These are phyloP conservation scores for Aspergillus pseudoterreus DNA, from an alignment of 2,329 filamentous ascomycete genomes.

Conservation along the genomic window DNA sequence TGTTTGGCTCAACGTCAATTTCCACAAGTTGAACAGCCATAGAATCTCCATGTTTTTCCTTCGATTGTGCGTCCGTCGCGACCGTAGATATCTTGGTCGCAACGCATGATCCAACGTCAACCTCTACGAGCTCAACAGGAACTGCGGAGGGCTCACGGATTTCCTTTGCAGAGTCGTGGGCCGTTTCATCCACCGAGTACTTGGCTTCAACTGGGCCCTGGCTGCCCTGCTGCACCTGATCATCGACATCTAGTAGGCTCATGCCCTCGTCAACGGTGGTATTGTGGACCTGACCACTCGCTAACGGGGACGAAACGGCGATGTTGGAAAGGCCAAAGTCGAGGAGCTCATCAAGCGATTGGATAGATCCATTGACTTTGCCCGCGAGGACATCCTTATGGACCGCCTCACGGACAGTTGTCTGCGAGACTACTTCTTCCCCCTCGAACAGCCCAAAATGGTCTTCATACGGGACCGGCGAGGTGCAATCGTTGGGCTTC, in stretches of 20 bases:
- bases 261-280: not conserved
- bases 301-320: not conserved
- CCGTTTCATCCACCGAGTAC: not conserved
- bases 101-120: slow-evolving; percentile 19
- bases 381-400: not conserved
- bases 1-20: no score
- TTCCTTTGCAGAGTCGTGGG: not conserved
- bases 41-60: no score
- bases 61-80: no score
- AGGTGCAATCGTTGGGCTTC: no score
- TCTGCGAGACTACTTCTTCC: not conserved
- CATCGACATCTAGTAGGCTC: slow-evolving; percentile 15
- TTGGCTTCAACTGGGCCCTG: not conserved
- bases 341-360: slow-evolving; percentile 17
- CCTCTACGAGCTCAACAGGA: slow-evolving; percentile 4
- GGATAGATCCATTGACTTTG: not conserved
- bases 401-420: not conserved
- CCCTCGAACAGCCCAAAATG: slow-evolving; percentile 14
- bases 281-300: not conserved
- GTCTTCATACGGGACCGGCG: slow-evolving; percentile 5
- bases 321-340: slow-evolving; percentile 16
- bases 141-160: not conserved
- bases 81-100: no score
- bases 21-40: no score
- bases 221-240: not conserved